Base-by-base conservation (phyloP, 2,329 filamentous ascomycete genomes). In the Rhynchosporium graminicola region DNA sequence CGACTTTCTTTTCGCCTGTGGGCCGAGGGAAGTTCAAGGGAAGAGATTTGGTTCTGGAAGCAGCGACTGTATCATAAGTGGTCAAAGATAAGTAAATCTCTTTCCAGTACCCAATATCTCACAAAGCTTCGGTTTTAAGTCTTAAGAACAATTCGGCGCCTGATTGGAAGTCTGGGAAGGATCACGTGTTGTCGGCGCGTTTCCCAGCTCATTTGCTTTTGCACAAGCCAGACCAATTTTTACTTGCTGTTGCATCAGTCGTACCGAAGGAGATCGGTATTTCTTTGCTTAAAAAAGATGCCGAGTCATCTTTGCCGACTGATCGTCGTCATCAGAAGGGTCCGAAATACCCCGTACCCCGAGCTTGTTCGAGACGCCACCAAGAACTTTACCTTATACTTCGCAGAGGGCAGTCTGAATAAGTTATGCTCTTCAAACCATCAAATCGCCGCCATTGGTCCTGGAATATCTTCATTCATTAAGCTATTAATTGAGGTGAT, bases 101-200 rank as follows among this genome's bases (percentile, higher is more conserved):
- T 55, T 48, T 59, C 31, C 31, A 28, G 50, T 13, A 40, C 9
- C 33, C 36, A n/a, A 48, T 26, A 56, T 45, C 10, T 52, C 20
- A 50, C 26, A 62, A 38, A 29, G 47, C 42, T 51, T 10, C 31
- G 9, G 33, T 42, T 52, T 54, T 54, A 59, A 57, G 51, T 48
- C 20, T 45, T 40, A 10, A 31, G 42, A 4, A 45, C 40, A 15
- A 58, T 62, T 61, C 60, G 60, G 60, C 43, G 55, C 26, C 48
- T 20, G 60, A 43, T 36, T 15, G 8, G 29, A 28, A 28, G 36
- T 55, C 55, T 46, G 56, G 55, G 10, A 10, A 20, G 26, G 28
- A 26, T 59, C 60, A 62, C 60, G 56, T 59, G 47, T 15, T 15
- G 20, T 62, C 60, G 60, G 60, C 33, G 60, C 3, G 59, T 56